Evolutionary conservation across 2,329 filamentous ascomycete genomes (phyloP).

Genomic region (Blumeria hordei): DNA sequence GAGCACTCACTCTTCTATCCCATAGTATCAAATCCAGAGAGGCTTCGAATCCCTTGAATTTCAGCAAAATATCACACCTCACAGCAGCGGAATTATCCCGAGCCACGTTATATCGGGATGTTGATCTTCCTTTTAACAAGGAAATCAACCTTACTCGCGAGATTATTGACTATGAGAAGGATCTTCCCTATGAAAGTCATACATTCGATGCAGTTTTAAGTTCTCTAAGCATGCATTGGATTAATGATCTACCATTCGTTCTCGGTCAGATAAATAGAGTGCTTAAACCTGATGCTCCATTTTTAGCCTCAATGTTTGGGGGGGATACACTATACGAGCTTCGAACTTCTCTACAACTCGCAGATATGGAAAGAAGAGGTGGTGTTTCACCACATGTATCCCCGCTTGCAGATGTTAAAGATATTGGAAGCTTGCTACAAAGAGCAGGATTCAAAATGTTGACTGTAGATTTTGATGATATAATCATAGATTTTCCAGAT

Average conservation of each 20-base stretch:
- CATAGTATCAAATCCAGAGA: constrained; percentile 34
- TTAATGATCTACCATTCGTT: constrained; percentile 79
- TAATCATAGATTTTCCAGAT: constrained; percentile 82
- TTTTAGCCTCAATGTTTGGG: constrained; percentile 89
- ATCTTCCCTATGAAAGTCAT: constrained; percentile 48
- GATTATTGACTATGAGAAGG: constrained; percentile 51
- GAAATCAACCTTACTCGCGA: constrained; percentile 48
- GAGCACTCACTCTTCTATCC: constrained; percentile 48
- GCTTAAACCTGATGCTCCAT: constrained; percentile 73
- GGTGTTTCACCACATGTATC: constrained; percentile 80
- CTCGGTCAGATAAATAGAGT: constrained; percentile 66
- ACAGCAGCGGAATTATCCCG: constrained; percentile 64
- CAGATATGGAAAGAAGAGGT: constrained; percentile 73
- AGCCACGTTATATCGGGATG: constrained; percentile 58
- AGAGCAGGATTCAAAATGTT: constrained; percentile 84
- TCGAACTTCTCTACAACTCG: constrained; percentile 76
- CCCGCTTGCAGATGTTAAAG: constrained; percentile 73
- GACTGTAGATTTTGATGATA: constrained; percentile 92
- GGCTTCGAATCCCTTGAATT: constrained; percentile 35
- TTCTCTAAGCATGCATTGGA: constrained; percentile 81
- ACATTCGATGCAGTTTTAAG: constrained; percentile 80
- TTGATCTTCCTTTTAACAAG: constrained; percentile 47
- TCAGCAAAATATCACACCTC: constrained; percentile 46
- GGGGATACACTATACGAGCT: constrained; percentile 88
- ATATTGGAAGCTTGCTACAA: constrained; percentile 69